Evolutionary conservation across 108 stramenopile genomes (phyloP).

Genomic region (Cyclostephanos tholiformis): DNA sequence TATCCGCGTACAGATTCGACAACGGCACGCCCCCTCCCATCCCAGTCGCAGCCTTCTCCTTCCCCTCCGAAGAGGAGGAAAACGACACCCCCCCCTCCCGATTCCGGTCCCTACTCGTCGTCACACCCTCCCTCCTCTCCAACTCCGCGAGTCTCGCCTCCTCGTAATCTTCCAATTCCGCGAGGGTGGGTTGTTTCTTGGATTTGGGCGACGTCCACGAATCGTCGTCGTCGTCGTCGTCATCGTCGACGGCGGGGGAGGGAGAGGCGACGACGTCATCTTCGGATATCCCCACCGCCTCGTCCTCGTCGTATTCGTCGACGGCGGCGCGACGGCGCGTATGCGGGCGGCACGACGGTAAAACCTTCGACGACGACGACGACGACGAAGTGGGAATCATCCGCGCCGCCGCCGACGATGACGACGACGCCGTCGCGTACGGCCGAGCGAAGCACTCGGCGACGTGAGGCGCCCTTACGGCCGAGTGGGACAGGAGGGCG

Average conservation of each 20-base stretch:
- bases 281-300: not conserved
- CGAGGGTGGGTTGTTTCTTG: slow-evolving; percentile 19
- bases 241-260: not conserved
- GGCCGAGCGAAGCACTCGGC: too few species aligned
- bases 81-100: not conserved
- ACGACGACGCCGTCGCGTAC: too few species aligned
- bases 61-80: too few species aligned
- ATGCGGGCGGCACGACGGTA: too few species aligned
- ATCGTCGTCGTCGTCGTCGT: slow-evolving; percentile 2
- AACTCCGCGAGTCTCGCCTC: slow-evolving; percentile 16
- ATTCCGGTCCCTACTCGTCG: not conserved
- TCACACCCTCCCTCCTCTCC: not conserved
- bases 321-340: not conserved
- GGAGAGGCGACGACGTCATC: not conserved
- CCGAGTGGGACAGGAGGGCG: too few species aligned
- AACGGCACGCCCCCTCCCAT: not conserved
- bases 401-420: too few species aligned
- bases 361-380: too few species aligned
- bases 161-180: slow-evolving; percentile 18
- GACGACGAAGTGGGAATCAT: too few species aligned
- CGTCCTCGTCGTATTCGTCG: not conserved
- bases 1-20: slow-evolving; percentile 6
- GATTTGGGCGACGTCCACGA: slow-evolving; percentile 4
- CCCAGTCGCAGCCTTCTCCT: not conserved
- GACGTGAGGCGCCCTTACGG: too few species aligned